phyloP scores from a whole-genome alignment of 768 basidiomycete genomes.

The Suillus decipiens region DNA sequence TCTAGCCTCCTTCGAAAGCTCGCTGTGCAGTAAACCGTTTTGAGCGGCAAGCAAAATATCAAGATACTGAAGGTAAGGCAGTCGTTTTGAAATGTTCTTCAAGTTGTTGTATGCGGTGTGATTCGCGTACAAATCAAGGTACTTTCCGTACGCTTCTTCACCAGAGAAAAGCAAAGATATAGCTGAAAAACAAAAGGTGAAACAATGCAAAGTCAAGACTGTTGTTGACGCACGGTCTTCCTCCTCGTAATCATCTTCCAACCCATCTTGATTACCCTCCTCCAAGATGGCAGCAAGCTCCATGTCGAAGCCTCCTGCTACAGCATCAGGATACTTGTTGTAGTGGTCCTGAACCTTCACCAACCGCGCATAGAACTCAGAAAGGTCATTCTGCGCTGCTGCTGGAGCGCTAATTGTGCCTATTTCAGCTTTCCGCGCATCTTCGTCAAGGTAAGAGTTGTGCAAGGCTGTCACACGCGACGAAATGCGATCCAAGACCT shows the following conservation, averaged over 20 bases:
- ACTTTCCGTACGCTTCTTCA: conserved; percentile 93
- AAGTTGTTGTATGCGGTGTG: conserved; percentile 91
- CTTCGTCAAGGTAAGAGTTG: conserved; percentile 76
- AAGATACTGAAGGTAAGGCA: conserved; percentile 92
- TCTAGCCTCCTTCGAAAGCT: conserved; percentile 68
- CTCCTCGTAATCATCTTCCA: conserved; percentile 75
- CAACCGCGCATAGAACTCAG: conserved; percentile 95
- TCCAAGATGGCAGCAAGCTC: conserved; percentile 84
- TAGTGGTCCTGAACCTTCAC: conserved; percentile 96
- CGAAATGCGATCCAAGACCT: conserved; percentile 84
- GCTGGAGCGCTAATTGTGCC: conserved; percentile 58
- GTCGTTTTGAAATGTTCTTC: conserved; percentile 77
- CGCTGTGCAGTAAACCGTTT: conserved; percentile 60
- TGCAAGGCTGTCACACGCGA: conserved; percentile 66
- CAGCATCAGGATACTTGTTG: conserved; percentile 91
- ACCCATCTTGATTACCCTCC: conserved; percentile 67
- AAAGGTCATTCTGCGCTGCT: conserved; percentile 68
- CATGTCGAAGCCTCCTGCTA: conserved; percentile 76
- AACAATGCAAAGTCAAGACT: conserved; percentile 4
- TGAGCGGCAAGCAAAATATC: conserved; percentile 77
- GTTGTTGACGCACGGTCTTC: conserved; percentile 74
- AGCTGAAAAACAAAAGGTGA: conserved; percentile 43
- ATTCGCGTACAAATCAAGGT: conserved; percentile 88
- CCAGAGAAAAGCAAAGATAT: conserved; percentile 90
- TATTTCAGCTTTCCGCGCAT: conserved; percentile 67